Base-by-base conservation (phyloP, 768 basidiomycete species). In the Epithele typhae region DNA sequence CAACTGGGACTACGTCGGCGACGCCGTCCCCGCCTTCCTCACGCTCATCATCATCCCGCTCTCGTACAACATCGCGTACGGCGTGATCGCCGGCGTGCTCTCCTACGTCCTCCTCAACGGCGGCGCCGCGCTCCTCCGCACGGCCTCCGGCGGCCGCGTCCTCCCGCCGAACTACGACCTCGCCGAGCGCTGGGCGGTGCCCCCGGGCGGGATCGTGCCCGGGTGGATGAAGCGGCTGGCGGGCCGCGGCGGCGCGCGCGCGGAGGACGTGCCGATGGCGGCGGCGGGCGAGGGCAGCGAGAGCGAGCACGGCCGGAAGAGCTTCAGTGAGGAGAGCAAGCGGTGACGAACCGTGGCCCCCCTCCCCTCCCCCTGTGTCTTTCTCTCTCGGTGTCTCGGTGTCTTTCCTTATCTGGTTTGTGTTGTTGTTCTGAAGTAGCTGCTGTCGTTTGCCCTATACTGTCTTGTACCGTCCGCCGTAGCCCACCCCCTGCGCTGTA, bases 1-100 rank as follows among this genome's bases (percentile, higher is more conserved):
- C 64, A 93, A 93, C 65, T 93, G 90, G 90, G 75, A 84, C 58
- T 93, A 91, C 60, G 74, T 87, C 18, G 90, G 90, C 7, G 89
- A 92, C 59, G 77, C 84, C n/a, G 78, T 92, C 0, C 90, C 90
- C 11, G 88, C 90, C 0, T 92, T 93, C 73, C 65, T 93, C 39
- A 87, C 85, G 0, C 68, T 93, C 48, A 72, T 92, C 40, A 75
- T 87, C 43, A 92, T 92, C 48, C 87, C 87, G 9, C 65, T 88
- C 17, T 79, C 84, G 12, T 86, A 80, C 74, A 89, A 89, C 72
- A 91, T 92, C 59, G 88, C 90, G 33, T 91, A 92, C 59, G 90
- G 90, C 54, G 84, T 92, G 62, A 91, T 93, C 52, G 81, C 85
- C 0, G 91, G 90, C 27, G 71, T 93, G 42, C 40, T 74, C 30